A percentile compares a stretch with the other conserved stretches of the same genome.
These are phyloP conservation scores for Penicillium verhagenii DNA, from an alignment of 495 filamentous ascomycete species.

Conservation along the genomic window DNA sequence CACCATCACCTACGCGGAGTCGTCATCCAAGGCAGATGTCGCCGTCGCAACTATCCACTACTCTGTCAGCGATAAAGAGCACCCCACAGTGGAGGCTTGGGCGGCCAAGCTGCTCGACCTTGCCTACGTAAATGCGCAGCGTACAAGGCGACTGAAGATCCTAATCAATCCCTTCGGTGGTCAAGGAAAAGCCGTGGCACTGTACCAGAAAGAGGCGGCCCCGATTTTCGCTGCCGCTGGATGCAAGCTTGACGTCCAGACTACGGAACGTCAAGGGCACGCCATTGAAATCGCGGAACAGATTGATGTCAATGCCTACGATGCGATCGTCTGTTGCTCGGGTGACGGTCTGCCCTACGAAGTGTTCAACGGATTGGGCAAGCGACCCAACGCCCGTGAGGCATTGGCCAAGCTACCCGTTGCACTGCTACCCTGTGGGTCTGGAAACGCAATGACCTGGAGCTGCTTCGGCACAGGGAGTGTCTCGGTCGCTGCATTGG, in stretches of 20 bases:
- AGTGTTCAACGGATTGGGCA: slow-evolving; percentile 88
- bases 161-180: slow-evolving; percentile 91
- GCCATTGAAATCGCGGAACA: slow-evolving; percentile 75
- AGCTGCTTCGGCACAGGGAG: slow-evolving; percentile 81
- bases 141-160: slow-evolving; percentile 76
- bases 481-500: slow-evolving; percentile 72
- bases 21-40: slow-evolving; percentile 54
- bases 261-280: slow-evolving; percentile 71
- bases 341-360: slow-evolving; percentile 92
- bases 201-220: slow-evolving; percentile 73
- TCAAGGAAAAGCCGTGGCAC: slow-evolving; percentile 69
- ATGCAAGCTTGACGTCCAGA: slow-evolving; percentile 73
- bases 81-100: slow-evolving; percentile 56
- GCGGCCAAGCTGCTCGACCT: slow-evolving; percentile 59
- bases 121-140: slow-evolving; percentile 71
- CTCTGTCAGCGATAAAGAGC: slow-evolving; percentile 52
- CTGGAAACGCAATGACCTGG: slow-evolving; percentile 90
- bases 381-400: slow-evolving; percentile 67
- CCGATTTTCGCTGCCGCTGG: slow-evolving; percentile 81
- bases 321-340: slow-evolving; percentile 84
- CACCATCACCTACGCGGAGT: slow-evolving; percentile 70
- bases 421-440: slow-evolving; percentile 86
- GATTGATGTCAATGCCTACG: slow-evolving; percentile 75
- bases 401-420: slow-evolving; percentile 81
- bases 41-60: slow-evolving; percentile 60